Conservation (phyloP, 2,329 filamentous ascomycete genomes). For the Paraphoma sp. region DNA sequence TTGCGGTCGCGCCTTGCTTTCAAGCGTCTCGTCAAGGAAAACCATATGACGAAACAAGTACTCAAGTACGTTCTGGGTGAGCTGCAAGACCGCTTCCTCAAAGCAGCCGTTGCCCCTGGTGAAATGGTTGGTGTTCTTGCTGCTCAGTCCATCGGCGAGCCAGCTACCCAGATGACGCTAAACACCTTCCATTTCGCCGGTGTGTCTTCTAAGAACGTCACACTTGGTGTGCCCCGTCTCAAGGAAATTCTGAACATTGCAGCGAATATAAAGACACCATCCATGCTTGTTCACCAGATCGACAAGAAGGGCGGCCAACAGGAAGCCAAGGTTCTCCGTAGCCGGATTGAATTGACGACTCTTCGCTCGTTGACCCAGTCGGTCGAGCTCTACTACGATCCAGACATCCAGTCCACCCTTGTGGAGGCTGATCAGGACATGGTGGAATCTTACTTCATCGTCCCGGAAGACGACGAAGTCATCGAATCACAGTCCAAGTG, state of each 20-base stretch:
- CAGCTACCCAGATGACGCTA: constrained; percentile 98
- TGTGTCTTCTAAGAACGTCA: constrained; percentile 99
- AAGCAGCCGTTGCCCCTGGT: constrained; percentile 85
- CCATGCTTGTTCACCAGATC: constrained; percentile 90
- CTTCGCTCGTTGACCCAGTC: constrained; percentile 88
- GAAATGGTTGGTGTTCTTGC: constrained; percentile 99
- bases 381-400: constrained; percentile 98
- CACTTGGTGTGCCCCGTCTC: constrained; percentile 95
- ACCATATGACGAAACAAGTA: constrained; percentile 86
- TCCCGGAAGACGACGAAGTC: constrained; percentile 76
- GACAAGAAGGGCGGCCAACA: constrained; percentile 70
- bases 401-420: constrained; percentile 82
- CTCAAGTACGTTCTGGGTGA: constrained; percentile 93
- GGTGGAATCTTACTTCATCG: constrained; percentile 95
- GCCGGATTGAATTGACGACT: constrained; percentile 91
- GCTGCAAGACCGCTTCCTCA: constrained; percentile 85
- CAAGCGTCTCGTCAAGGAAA: constrained; percentile 86
- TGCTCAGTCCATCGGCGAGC: constrained; percentile 97
- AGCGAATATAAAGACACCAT: constrained; percentile 97
- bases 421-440: constrained; percentile 91
- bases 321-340: constrained; percentile 83
- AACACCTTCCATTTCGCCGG: constrained; percentile 99
- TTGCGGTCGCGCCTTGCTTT: constrained; percentile 88
- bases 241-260: constrained; percentile 99
- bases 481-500: constrained; percentile 80